phyloP scores from a whole-genome alignment of 2,329 filamentous ascomycete species.

The Beauveria rudraprayagi region DNA sequence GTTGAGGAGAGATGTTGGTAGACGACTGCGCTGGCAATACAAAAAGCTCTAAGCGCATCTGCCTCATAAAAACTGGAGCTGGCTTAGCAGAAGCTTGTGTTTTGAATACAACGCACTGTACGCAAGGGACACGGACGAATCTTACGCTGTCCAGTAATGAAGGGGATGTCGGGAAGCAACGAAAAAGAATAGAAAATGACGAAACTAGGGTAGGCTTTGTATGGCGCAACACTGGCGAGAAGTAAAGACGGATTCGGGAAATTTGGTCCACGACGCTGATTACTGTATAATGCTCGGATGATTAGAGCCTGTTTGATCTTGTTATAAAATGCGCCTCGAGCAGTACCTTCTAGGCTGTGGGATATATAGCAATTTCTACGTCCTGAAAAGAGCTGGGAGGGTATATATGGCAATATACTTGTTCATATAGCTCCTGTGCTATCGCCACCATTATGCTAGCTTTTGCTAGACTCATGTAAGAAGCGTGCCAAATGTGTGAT shows the following conservation, averaged over 20 bases:
- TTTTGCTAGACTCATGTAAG: background rate
- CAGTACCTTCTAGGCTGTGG: background rate
- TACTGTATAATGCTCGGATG: background rate
- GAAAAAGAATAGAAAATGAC: background rate
- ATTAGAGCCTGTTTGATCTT: constrained; percentile 4
- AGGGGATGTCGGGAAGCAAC: background rate
- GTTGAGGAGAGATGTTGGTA: background rate
- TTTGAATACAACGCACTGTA: constrained; percentile 8
- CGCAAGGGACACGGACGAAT: background rate
- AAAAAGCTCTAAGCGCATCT: background rate
- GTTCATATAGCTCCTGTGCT: background rate
- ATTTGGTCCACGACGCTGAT: constrained; percentile 1
- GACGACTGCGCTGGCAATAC: background rate
- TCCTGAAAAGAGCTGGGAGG: background rate
- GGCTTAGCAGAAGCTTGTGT: constrained; percentile 3
- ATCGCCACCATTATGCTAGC: background rate
- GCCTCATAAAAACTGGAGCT: background rate
- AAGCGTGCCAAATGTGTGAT: background rate
- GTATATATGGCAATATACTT: constrained; percentile 1
- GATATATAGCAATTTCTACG: background rate
- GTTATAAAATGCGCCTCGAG: background rate
- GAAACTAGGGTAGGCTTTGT: background rate
- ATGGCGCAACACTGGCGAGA: constrained; percentile 4
- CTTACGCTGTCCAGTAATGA: background rate
- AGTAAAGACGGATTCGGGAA: constrained; percentile 2